Evolutionary conservation across 176 grass and related monocot species (phyloP), one percentile per base, ranked within the genome.

Genomic region (Typha latifolia): DNA sequence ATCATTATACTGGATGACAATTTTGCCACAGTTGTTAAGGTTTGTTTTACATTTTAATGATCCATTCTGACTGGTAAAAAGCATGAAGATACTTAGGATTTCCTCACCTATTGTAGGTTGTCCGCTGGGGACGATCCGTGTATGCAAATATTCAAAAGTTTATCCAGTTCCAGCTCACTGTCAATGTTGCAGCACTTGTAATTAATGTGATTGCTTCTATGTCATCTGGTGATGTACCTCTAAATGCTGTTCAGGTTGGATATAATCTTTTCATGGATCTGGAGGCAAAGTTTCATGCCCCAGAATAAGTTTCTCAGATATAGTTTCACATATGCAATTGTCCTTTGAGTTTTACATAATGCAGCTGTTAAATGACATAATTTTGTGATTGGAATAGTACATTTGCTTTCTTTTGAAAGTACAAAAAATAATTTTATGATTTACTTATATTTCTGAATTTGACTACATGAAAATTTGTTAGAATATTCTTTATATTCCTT

Each of bases 101-200:
- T 66, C 4, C 69, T 78, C 37, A 49, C 62, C 67, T 63, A 32
- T 63, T 72, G 43, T 78, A 97, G 94, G 94, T 97, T 75, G 83
- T 97, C 49, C 89, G 94, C 34, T 97, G 94, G 94, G 94, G 94
- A 31, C 89, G 94, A 68, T 93, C 94, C 64, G 86, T 97, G 66
- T 87, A 87, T 81, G 88, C 94, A 66, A 97, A 97, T 69, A 97
- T 97, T 63, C 94, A 97, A 67, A 97, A 97, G 71, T 97, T 97
- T 79, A 93, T 97, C 70, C 94, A 97, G 61, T 97, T 97, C 77
- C 94, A 97, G 69, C 83, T 97, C 61, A 97, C 94, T 64, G 94
- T 97, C 20, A 97, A 97, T 79, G 85, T 93, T 31, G 94, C 89
- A 26, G 94, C 94, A 69, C 94, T 97, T 76, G 62, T 97, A 32